Evolutionary conservation across 2,329 filamentous ascomycete genomes (phyloP), one percentile per base, ranked within the genome.

Genomic region (Trichoderma sp.): DNA sequence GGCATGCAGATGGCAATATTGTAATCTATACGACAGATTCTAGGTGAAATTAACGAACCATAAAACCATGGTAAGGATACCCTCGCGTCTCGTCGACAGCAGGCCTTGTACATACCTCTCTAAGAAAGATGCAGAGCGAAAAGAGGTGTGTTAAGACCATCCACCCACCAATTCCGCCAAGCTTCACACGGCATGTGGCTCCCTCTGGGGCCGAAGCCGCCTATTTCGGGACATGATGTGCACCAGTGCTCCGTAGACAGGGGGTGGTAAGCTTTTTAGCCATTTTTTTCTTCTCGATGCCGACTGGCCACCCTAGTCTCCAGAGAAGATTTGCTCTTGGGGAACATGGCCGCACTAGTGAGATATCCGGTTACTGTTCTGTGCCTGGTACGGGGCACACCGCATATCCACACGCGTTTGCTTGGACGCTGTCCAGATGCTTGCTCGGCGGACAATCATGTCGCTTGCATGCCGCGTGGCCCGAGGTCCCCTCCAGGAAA

Each of bases 111-210:
- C 39, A 43, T 43, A 43, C 47, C 47, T 53, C 47, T 23, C 39
- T 20, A 2, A 53, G 20, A 23, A 53, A 53, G 47, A 23, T 15
- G 57, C 57, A 59, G 57, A 9, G 30, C 15, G n/a, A 53, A 13
- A n/a, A 32, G 28, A 47, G 26, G 58, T 30, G 26, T 36, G 39
- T 43, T 30, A 67, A 67, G 20, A 26, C 65, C 64, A 66, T 71
- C 71, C 68, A 55, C 71, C 68, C 65, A 55, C 70, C 61, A 72
- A 71, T 70, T 67, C 72, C 73, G 75, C 76, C 76, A 77, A 78
- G 76, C 76, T 74, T 78, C 76, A 71, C 65, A 75, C 75, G 75
- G 76, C 75, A 77, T 76, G 76, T 75, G 75, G 74, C 69, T 72
- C 64, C 71, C 68, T 71, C 73, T 69, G 74, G 73, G 73, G 71